These are phyloP conservation scores for Stephania cephalantha DNA, from an alignment of 164 flowering plant genomes.

Conservation along the genomic window DNA sequence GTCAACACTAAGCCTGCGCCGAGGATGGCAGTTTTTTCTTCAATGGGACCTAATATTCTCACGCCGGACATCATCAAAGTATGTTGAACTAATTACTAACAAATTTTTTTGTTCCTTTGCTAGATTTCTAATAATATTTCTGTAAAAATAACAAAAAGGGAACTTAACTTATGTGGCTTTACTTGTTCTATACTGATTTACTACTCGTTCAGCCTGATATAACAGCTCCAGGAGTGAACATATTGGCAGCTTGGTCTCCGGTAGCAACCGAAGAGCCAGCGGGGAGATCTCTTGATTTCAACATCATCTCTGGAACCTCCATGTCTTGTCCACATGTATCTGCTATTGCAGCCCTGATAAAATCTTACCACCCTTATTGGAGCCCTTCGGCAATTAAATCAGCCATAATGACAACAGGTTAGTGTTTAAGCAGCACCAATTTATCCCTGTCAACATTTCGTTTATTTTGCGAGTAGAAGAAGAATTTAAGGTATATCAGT, in stretches of 20 bases:
- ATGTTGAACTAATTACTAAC: background rate
- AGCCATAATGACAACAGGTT: slow-evolving; percentile 55
- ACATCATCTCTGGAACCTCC: slow-evolving; percentile 41
- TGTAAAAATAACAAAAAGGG: background rate
- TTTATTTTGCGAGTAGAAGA: too few species aligned
- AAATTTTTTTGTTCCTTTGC: slow-evolving; percentile 12
- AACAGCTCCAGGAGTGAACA: slow-evolving; percentile 11
- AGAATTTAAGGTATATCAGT: too few species aligned
- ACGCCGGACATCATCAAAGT: background rate
- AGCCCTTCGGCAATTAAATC: slow-evolving; percentile 51
- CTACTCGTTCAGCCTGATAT: slow-evolving; percentile 7
- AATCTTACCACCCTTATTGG: slow-evolving; percentile 39
- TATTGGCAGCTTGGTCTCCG: slow-evolving; percentile 16
- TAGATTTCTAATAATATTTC: too few species aligned
- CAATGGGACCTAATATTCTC: background rate
- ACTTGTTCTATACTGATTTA: background rate
- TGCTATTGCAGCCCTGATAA: slow-evolving; percentile 42
- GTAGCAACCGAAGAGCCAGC: slow-evolving; percentile 7
- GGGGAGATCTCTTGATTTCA: slow-evolving; percentile 21
- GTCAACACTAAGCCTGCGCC: background rate
- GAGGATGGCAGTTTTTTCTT: background rate
- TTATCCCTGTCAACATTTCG: too few species aligned
- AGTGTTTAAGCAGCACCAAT: slow-evolving; percentile 16
- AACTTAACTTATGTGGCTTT: background rate
- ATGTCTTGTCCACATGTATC: slow-evolving; percentile 49